Evolutionary conservation across 192 early-diverging fungal genomes (phyloP), one percentile per base, ranked within the genome.

Genomic region (Phycomyces blakesleeanus): DNA sequence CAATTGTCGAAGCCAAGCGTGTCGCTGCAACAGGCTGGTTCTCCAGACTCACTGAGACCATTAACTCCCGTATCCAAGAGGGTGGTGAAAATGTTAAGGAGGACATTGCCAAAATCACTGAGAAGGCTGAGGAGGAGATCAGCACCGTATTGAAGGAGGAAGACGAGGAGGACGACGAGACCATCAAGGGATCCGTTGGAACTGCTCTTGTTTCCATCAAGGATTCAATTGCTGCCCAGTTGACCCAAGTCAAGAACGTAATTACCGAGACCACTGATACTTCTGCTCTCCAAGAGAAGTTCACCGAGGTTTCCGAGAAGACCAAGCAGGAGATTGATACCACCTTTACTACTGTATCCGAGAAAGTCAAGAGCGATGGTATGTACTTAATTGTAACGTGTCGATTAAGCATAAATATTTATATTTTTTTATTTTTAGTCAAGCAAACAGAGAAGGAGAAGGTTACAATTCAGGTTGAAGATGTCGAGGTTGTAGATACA

Each of bases 251-350:
- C 38, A 63, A 29, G 15, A 18, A 37, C 11, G 51, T 63, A 26
- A 51, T 63, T 5, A 63, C 3, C 6, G 37, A 63, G 15, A 38
- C 38, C 4, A 39, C 51, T 26, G 38, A n/a, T 40, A 63, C 50
- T 41, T 22, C 61, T 18, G 39, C 50, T 26, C 54, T 56, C 21
- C 6, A 62, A 5, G 44, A 62, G 54, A 61, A 26, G 0, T 60
- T 62, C 38, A 55, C 62, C 20, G 39, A 69, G 8, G 62, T 62
- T 22, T 22, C 51, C 15, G n/a, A 14, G 18, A 55, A 22, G 39
- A 42, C 67, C 3, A 57, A 69, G 15, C 39, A 61, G 49, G 59
- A 69, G 42, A 55, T 61, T 2, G 47, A 61, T 27, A 38, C 16
- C 16, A 44, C 58, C 20, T 54, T 69, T 56, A 52, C 37, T 34